These are phyloP conservation scores for Candida morakotiae DNA, from an alignment of 805 yeast genomes.

Conservation along the genomic window DNA sequence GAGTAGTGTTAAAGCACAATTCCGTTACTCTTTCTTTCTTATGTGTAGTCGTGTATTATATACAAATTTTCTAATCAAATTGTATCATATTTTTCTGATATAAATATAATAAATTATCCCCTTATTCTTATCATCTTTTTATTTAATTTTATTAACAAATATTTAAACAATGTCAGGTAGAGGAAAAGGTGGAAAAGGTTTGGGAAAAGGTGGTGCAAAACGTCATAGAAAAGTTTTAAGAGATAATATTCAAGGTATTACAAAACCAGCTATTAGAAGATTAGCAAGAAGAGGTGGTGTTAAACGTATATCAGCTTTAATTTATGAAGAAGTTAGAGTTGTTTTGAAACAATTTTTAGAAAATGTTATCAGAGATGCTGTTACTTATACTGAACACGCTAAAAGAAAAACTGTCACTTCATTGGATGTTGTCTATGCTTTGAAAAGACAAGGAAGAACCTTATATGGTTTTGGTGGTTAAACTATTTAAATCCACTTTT, in stretches of 20 bases:
- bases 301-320: slow-evolving; percentile 98
- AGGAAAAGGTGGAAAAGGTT: slow-evolving; percentile 99
- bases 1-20: too few species aligned
- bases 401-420: slow-evolving; percentile 99
- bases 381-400: slow-evolving; percentile 99
- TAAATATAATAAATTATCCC: too few species aligned
- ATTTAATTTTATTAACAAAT: too few species aligned
- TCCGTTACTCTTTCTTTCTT: too few species aligned
- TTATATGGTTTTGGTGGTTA: slow-evolving; percentile 99
- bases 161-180: slow-evolving; percentile 99
- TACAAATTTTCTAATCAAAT: too few species aligned
- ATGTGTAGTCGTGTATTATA: too few species aligned
- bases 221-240: slow-evolving; percentile 99
- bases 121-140: too few species aligned
- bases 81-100: too few species aligned
- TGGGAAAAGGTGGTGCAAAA: slow-evolving; percentile 99
- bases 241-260: slow-evolving; percentile 99
- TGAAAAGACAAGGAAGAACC: slow-evolving; percentile 99
- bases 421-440: slow-evolving; percentile 96
- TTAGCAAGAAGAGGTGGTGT: slow-evolving; percentile 99
- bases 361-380: slow-evolving; percentile 98
- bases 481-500: slow-evolving; percentile 12
- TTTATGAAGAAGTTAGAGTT: slow-evolving; percentile 98
- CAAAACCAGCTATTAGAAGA: slow-evolving; percentile 99
- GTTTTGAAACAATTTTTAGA: slow-evolving; percentile 94